These are phyloP conservation scores for Hamiltosporidium magnivora DNA, from an alignment of 371 early-diverging fungal genomes.

Conservation along the genomic window DNA sequence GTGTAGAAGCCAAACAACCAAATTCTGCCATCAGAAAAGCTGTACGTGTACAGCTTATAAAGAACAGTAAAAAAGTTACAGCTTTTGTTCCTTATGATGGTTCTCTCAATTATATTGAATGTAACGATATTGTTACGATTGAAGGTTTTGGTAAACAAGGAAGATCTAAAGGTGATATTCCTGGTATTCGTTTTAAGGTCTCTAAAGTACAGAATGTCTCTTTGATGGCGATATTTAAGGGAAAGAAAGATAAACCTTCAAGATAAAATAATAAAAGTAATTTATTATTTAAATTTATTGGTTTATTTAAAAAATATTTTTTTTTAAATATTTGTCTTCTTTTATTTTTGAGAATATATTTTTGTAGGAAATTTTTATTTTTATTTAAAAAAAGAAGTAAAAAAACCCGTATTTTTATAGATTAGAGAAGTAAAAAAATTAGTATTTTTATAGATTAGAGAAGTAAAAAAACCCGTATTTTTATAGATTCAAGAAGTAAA, in stretches of 20 bases:
- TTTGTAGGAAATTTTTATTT: no score
- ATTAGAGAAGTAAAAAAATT: no score
- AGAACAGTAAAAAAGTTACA: constrained; percentile 98
- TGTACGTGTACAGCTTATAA: constrained; percentile 98
- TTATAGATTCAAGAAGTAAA: no score
- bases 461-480: no score
- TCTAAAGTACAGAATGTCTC: constrained; percentile 99
- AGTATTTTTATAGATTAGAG: no score
- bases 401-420: no score
- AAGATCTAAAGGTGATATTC: constrained; percentile 94
- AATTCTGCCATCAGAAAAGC: constrained; percentile 99
- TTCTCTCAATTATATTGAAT: constrained; percentile 90
- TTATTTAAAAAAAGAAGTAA: no score
- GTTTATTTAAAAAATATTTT: no score
- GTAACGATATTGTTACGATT: constrained; percentile 62
- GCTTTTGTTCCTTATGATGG: constrained; percentile 99
- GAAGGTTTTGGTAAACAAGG: constrained; percentile 61
- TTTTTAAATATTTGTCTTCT: no score
- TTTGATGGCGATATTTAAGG: constrained; percentile 91
- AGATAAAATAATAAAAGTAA: not conserved
- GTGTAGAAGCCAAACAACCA: constrained; percentile 99
- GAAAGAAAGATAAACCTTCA: constrained; percentile 95
- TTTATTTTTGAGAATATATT: no score
- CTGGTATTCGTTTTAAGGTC: constrained; percentile 99
- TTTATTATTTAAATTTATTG: not conserved